Evolutionary conservation across 2,329 filamentous ascomycete species (phyloP), one percentile per base, ranked within the genome.

Genomic region (Ceratocystis diversiconidia): DNA sequence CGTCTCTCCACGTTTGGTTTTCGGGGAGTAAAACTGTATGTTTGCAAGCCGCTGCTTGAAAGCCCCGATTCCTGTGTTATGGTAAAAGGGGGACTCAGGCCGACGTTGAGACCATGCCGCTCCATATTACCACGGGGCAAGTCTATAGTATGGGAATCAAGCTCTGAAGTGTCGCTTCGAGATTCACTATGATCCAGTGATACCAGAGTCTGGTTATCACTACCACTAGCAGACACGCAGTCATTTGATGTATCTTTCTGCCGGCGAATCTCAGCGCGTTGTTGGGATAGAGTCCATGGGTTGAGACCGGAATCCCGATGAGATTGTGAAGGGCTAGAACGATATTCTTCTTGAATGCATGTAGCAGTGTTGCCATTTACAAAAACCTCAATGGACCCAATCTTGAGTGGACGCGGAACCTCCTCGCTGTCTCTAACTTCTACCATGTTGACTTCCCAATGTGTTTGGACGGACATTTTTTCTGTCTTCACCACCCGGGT

Each of bases 361-460:
- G 28, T 46, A 15, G 43, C 44, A 10, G 44, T 41, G 15, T 32
- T 12, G 8, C 22, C 44, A 32, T 15, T 30, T 19, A 28, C 32
- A 6, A 32, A 30, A 48, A 62, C 61, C 7, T 50, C 41, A 5
- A 62, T 28, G 7, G 8, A 15, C 61, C 22, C 43, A 5, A 50
- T 46, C 43, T 48, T 62, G n/a, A 50, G 36, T n/a, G 61, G 61
- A 8, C 15, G 61, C 28, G 61, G 61, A 12, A 62, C 46, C 25
- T 32, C 43, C 17, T 32, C 61, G 2, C 48, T 12, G 25, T 66
- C 59, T 15, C 22, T 22, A 36, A 62, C 43, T 15, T 55, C 32
- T 7, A 62, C 60, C 64, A 66, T 66, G 22, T 66, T 66, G 6
- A 66, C 64, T 28, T 66, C 59, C 64, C 64, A 66, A 32, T n/a